Evolutionary conservation across 1,284 basidiomycete genomes (phyloP), one percentile per base, ranked within the genome.

Genomic region (Ganoderma multipileum): DNA sequence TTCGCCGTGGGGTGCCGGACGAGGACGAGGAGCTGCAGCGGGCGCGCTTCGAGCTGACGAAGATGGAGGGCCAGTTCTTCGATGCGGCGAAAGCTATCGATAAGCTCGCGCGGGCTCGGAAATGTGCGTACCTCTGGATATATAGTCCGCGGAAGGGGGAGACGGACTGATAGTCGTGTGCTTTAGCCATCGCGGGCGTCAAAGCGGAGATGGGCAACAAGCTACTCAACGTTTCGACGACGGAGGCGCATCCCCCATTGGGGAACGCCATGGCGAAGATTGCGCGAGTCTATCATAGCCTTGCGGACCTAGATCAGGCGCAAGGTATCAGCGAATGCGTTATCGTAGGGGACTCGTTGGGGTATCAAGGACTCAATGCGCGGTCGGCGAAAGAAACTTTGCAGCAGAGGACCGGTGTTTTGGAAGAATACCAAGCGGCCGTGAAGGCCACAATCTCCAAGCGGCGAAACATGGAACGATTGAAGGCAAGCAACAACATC

Each of bases 281-380:
- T 63, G 96, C 95, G 4, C 85, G 95, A 65, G 87, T 89, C 2
- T 95, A 92, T 87, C 95, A 97, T 76, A 93, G 89, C 78, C 80
- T 95, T 14, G 89, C 94, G 0, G 94, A 95, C 75, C 86, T 97
- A 71, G 91, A 95, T 70, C 91, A 95, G 74, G 92, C 94, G 18
- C 93, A 95, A 78, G 89, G 94, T 38, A 92, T 95, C 69, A 95
- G 92, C 73, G 96, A 97, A 85, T 95, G 94, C 74, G 94, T 98
- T 52, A 91, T 97, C 50, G 81, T 98, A 30, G 95, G 95, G 28
- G 96, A 98, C 79, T 92, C 95, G 0, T 83, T 98, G 64, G 95
- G 95, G 1, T 98, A 98, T 79, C 95, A 98, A 81, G 93, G 95
- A 20, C 85, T 96, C 81, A 98, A 98, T 75, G 95, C 97, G n/a